These are phyloP conservation scores for Aspergillus cavernicola DNA, from an alignment of 495 filamentous ascomycete species.

Conservation along the genomic window DNA sequence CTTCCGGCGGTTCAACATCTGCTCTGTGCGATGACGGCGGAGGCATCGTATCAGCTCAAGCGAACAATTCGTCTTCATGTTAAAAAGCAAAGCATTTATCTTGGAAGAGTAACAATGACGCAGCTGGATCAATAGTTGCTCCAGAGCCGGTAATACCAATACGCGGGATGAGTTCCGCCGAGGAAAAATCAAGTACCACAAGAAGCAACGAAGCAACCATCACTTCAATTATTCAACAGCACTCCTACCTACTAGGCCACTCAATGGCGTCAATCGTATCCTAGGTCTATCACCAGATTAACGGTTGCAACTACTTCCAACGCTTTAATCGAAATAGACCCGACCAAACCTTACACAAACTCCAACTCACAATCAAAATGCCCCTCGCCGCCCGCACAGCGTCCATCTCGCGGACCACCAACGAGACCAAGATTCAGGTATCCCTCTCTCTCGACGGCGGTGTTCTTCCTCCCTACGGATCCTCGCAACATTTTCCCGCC, in stretches of 20 bases:
- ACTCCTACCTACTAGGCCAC: not conserved
- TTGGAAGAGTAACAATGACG: conserved; percentile 8
- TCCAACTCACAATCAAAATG: conserved; percentile 20
- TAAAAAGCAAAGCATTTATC: too few species aligned
- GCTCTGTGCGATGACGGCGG: conserved; percentile 35
- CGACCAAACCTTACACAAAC: not conserved
- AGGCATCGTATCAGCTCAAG: conserved; percentile 28
- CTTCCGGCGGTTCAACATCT: conserved; percentile 39
- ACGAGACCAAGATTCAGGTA: conserved; percentile 93
- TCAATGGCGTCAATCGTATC: not conserved
- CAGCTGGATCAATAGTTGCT: conserved; percentile 16
- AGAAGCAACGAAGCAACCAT: conserved; percentile 4
- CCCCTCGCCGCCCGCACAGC: conserved; percentile 58
- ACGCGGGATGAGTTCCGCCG: conserved; percentile 10
- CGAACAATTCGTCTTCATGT: not conserved
- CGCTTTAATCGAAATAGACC: not conserved
- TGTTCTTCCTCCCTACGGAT: conserved; percentile 57
- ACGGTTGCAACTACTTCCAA: not conserved
- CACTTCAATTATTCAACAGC: conserved; percentile 1
- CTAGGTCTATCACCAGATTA: not conserved
- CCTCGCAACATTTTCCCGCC: conserved; percentile 41
- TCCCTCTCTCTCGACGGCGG: conserved; percentile 93
- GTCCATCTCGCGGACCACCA: conserved; percentile 78
- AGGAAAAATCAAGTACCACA: conserved; percentile 1
- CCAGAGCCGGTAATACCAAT: conserved; percentile 13